Evolutionary conservation across 2,329 filamentous ascomycete genomes (phyloP), one percentile per base, ranked within the genome.

Genomic region (Penicillium sp.): DNA sequence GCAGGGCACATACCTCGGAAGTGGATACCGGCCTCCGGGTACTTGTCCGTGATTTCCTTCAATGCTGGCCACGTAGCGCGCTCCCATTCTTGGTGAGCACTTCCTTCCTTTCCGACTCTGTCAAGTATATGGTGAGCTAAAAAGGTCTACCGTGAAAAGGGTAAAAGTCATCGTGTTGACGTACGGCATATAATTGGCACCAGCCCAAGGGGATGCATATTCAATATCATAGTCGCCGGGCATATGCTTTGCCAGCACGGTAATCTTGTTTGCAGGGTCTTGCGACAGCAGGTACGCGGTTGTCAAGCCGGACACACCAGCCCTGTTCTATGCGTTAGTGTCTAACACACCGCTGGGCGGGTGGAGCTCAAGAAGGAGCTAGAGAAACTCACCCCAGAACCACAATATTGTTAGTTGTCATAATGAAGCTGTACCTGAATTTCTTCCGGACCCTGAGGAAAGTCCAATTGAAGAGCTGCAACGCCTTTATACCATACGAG

Each of bases 141-240:
- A 44, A 49, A 47, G 34, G n/a, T 16, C 5, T 13, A 22, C 32
- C 31, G 59, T 48, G 22, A 45, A 31, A 3, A 39, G 41, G 14
- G 38, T 29, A 42, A 31, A 41, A 27, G 24, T 27, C 24, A 27
- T 27, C 45, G 36, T 29, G 45, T 18, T 18, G 10, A 29, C 86
- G 57, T 65, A 89, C 86, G 88, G 90, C 55, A 88, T 72, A 66
- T 86, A 87, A 67, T 94, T 93, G 57, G 90, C 91, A 13, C 91
- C 91, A 3, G 91, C 91, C 88, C 90, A 95, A 1, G 90, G 91
- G 5, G 90, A 95, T 0, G 90, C 87, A 71, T 96, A 97, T 78
- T 95, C 88, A 62, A 92, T 88, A 61, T 93, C 89, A 72, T 93
- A 94, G 76, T 97, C 92, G 34, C 92, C 92, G 0, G 92, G 92